Evolutionary conservation across 2,329 filamentous ascomycete species (phyloP).

Genomic region (Phaeosphaeriaceae sp.): DNA sequence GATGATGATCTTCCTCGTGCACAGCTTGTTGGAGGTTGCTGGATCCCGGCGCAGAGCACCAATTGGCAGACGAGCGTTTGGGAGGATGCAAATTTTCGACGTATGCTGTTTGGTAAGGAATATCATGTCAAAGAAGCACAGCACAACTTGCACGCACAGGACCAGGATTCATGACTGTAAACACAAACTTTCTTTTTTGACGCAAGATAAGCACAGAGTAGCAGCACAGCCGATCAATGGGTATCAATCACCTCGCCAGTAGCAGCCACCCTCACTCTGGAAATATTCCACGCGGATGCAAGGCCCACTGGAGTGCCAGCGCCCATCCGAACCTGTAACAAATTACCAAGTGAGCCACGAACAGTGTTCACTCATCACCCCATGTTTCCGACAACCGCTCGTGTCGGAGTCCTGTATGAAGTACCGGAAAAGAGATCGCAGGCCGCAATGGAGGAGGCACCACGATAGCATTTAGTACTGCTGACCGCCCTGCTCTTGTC

Average conservation of each 20-base stretch:
- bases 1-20: neutral
- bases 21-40: neutral
- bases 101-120: neutral
- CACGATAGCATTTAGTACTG: conserved; percentile 39
- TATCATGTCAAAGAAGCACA: neutral
- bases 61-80: neutral
- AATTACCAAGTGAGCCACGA: conserved; percentile 30
- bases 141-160: too few species aligned
- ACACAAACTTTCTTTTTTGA: conserved; percentile 14
- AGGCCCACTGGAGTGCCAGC: conserved; percentile 32
- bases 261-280: conserved; percentile 40
- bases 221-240: conserved; percentile 47
- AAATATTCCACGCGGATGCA: conserved; percentile 28
- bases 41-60: neutral
- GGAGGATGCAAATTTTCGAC: neutral
- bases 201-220: conserved; percentile 35
- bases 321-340: conserved; percentile 32
- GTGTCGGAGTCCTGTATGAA: conserved; percentile 3
- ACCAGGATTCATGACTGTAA: neutral
- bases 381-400: neutral
- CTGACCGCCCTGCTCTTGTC: conserved; percentile 42
- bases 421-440: conserved; percentile 18
- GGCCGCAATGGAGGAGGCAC: conserved; percentile 11
- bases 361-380: conserved; percentile 16
- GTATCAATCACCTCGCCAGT: conserved; percentile 49